Evolutionary conservation across 179 eudicot species (phyloP).

Genomic region (Beta corolliflora): DNA sequence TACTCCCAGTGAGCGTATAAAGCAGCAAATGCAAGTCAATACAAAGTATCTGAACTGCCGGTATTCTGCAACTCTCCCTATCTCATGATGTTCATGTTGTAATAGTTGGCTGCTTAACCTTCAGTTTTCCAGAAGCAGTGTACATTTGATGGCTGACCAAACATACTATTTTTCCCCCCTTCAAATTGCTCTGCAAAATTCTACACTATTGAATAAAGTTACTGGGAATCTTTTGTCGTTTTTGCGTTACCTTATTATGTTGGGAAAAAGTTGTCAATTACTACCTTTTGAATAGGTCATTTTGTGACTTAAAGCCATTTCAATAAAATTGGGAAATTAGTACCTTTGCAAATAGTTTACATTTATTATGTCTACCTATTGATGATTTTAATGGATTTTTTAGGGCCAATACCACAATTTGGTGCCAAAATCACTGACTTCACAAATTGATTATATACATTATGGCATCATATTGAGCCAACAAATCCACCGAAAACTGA

Average conservation of each 20-base stretch:
- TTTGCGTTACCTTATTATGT: not conserved
- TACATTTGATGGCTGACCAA: constrained; percentile 8
- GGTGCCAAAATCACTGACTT: too few relatives aligned
- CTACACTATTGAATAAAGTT: not conserved
- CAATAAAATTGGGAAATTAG: too few relatives aligned
- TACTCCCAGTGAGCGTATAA: constrained; percentile 95
- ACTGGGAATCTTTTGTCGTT: not conserved
- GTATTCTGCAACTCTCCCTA: constrained; percentile 40
- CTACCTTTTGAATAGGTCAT: not conserved
- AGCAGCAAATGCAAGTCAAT: constrained; percentile 99
- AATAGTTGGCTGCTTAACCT: constrained; percentile 3
- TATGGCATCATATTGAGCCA: too few relatives aligned
- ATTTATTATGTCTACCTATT: too few relatives aligned
- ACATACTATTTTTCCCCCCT: constrained; percentile 8
- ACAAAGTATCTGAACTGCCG: constrained; percentile 84
- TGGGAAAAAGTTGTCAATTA: constrained; percentile 1
- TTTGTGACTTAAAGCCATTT: too few relatives aligned
- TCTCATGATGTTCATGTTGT: constrained; percentile 3
- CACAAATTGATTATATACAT: too few relatives aligned
- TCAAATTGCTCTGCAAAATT: not conserved
- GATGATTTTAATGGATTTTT: too few relatives aligned
- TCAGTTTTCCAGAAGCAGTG: not conserved
- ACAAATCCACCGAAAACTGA: too few relatives aligned
- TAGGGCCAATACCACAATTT: too few relatives aligned
- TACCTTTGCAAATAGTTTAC: too few relatives aligned